Percentiles rank a stretch among this genome's conserved stretches.
phyloP scores from a whole-genome alignment of 2,329 filamentous ascomycete species.

The Dryadomyces quercus-mongolicae region DNA sequence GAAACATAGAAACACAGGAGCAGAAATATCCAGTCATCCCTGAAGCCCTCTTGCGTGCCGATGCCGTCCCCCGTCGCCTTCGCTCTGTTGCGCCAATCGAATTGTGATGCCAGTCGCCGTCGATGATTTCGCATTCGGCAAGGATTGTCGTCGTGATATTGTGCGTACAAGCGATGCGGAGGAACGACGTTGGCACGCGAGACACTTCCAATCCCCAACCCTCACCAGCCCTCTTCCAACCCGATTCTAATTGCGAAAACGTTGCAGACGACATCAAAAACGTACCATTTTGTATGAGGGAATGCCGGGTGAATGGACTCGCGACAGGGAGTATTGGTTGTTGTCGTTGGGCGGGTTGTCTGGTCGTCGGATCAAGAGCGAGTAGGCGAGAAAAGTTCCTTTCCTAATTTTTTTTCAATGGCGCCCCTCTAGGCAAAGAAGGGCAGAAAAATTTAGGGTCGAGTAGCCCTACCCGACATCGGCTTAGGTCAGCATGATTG shows the following conservation, averaged over 20 bases:
- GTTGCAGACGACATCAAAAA: not conserved
- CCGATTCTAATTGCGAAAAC: not conserved
- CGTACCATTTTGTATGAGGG: constrained; percentile 11
- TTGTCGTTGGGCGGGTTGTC: constrained; percentile 8
- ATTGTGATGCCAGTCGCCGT: too few relatives aligned
- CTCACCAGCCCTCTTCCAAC: not conserved
- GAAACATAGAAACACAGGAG: too few relatives aligned
- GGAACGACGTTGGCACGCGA: not conserved
- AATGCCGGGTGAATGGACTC: constrained; percentile 5
- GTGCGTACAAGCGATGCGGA: too few relatives aligned
- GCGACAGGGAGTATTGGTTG: constrained; percentile 8
- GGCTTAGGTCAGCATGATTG: not conserved
- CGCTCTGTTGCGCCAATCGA: too few relatives aligned
- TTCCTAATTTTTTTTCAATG: constrained; percentile 8
- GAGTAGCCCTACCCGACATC: constrained; percentile 8
- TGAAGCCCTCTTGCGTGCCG: too few relatives aligned
- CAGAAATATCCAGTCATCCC: too few relatives aligned
- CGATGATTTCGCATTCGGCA: too few relatives aligned
- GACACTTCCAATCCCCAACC: not conserved
- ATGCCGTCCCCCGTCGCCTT: too few relatives aligned
- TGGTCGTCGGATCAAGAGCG: constrained; percentile 11
- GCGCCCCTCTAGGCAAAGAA: constrained; percentile 1
- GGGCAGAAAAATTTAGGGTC: constrained; percentile 12
- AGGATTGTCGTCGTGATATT: too few relatives aligned
- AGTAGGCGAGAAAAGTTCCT: constrained; percentile 11